These are phyloP conservation scores for Selaginella tamariscina DNA, from an alignment of 75 land plant genomes.

Conservation along the genomic window DNA sequence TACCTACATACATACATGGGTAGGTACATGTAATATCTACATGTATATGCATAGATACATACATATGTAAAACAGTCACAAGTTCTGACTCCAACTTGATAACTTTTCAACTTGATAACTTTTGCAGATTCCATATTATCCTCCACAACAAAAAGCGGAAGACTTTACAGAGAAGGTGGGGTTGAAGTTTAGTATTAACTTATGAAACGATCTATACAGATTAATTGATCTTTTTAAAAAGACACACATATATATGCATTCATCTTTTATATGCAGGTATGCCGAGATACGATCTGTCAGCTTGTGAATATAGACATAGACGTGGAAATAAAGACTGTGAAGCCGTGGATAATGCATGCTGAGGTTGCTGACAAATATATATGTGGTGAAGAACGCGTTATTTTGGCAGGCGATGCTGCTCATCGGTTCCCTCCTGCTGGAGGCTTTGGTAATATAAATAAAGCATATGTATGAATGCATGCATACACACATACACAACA, in stretches of 20 bases:
- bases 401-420: conserved; percentile 95
- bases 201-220: no score
- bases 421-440: conserved; percentile 99
- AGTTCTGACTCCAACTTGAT: no score
- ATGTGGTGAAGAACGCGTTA: conserved; percentile 33
- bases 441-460: conserved; percentile 64
- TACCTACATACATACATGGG: no score
- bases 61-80: no score
- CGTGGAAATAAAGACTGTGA: conserved; percentile 47
- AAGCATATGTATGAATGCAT: neutral
- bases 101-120: neutral
- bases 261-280: conserved; percentile 34
- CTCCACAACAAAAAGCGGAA: conserved; percentile 76
- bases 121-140: conserved; percentile 81
- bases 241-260: neutral
- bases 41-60: no score
- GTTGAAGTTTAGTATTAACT: no score
- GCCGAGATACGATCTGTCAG: conserved; percentile 45
- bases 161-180: conserved; percentile 70
- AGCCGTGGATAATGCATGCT: conserved; percentile 96
- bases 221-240: no score
- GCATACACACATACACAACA: neutral
- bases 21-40: no score
- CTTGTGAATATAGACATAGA: conserved; percentile 43
- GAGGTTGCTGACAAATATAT: conserved; percentile 72